Conservation (phyloP, 2,329 filamentous ascomycete species). For the Colletotrichum filicis region DNA sequence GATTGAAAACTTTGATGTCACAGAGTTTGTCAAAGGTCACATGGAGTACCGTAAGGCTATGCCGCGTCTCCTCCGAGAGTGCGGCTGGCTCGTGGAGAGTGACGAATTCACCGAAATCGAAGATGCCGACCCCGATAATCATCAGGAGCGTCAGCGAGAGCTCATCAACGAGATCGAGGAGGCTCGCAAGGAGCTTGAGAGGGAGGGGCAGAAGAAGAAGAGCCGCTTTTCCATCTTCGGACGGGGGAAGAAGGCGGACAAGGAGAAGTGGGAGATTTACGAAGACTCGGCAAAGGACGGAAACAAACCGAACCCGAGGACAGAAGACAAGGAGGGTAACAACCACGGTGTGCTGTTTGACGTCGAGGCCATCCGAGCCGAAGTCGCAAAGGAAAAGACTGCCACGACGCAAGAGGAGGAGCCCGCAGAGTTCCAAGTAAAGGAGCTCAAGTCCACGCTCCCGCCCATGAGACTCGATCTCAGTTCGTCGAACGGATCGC, state of each 20-base stretch:
- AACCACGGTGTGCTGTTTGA: slow-evolving; percentile 86
- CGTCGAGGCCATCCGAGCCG: slow-evolving; percentile 90
- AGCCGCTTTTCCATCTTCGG: slow-evolving; percentile 80
- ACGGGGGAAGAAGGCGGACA: slow-evolving; percentile 81
- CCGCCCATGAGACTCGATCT: slow-evolving; percentile 88
- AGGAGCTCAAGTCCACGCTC: slow-evolving; percentile 87
- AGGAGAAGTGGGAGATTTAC: slow-evolving; percentile 95
- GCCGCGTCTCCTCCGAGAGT: slow-evolving; percentile 85
- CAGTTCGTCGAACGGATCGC: slow-evolving; percentile 44
- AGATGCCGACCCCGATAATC: slow-evolving; percentile 95
- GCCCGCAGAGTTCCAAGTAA: slow-evolving; percentile 67
- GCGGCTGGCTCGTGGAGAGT: slow-evolving; percentile 90
- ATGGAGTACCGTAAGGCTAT: slow-evolving; percentile 97
- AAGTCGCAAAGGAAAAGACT: slow-evolving; percentile 75
- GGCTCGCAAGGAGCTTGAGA: slow-evolving; percentile 86
- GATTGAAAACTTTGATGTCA: slow-evolving; percentile 90
- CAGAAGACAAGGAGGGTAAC: slow-evolving; percentile 60
- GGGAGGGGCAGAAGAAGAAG: slow-evolving; percentile 71
- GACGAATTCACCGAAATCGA: slow-evolving; percentile 98
- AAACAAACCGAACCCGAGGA: slow-evolving; percentile 53
- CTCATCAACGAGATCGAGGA: slow-evolving; percentile 97
- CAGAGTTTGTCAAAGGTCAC: slow-evolving; percentile 86
- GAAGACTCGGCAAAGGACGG: slow-evolving; percentile 67
- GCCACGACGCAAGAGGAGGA: slow-evolving; percentile 62
- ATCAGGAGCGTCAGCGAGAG: slow-evolving; percentile 86